Conservation (phyloP, 2,329 filamentous ascomycete species). For the Arachnopeziza araneosa region DNA sequence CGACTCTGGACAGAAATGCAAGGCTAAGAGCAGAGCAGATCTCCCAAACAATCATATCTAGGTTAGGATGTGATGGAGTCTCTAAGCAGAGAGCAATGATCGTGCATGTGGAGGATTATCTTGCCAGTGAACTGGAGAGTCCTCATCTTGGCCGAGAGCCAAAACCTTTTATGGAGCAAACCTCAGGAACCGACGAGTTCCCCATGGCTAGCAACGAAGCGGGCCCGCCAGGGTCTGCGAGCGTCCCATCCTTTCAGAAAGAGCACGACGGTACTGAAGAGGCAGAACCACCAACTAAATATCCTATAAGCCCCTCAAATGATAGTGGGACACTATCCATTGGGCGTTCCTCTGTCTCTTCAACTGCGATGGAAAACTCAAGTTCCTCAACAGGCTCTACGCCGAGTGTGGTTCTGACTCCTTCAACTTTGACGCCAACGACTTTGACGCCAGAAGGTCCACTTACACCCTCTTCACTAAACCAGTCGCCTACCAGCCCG, state of each 20-base stretch:
- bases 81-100: slow-evolving; percentile 9
- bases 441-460: slow-evolving; percentile 9
- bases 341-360: not conserved
- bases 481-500: not conserved
- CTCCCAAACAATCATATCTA: not conserved
- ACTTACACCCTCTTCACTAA: slow-evolving; percentile 1
- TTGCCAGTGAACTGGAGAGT: not conserved
- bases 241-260: not conserved
- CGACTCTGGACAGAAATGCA: not conserved
- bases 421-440: slow-evolving; percentile 9
- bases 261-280: not conserved
- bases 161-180: slow-evolving; percentile 1
- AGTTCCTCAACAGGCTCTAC: not conserved
- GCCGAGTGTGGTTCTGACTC: not conserved
- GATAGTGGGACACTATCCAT: not conserved
- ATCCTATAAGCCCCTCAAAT: slow-evolving; percentile 1
- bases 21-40: not conserved
- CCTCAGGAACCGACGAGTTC: not conserved
- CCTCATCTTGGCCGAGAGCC: slow-evolving; percentile 3
- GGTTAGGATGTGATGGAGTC: not conserved
- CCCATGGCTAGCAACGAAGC: not conserved
- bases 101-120: slow-evolving; percentile 21
- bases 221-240: not conserved
- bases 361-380: not conserved
- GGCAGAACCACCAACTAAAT: not conserved